Conservation (phyloP, 345 rosid species). For the Rhodamnia argentea region DNA sequence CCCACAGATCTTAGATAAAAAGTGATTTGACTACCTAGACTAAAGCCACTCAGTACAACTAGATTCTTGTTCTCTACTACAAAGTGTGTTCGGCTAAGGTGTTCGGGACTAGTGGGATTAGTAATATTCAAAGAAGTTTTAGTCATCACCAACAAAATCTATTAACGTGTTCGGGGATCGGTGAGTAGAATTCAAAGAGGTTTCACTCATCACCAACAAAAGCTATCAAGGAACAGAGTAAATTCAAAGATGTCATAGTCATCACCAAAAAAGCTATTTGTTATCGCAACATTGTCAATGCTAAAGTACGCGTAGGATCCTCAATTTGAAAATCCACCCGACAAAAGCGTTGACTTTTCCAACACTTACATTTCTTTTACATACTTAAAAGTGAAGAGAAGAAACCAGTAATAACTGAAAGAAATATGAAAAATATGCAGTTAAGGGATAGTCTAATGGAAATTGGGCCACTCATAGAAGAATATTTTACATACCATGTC, state of each 20-base stretch:
- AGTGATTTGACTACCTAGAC: neutral
- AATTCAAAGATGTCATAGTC: neutral
- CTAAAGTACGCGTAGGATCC: neutral
- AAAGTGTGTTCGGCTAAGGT: neutral
- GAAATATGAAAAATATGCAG: neutral
- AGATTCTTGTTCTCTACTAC: neutral
- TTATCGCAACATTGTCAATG: neutral
- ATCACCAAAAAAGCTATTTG: neutral
- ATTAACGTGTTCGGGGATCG: neutral
- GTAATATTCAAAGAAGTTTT: neutral
- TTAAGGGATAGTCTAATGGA: neutral
- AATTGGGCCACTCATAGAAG: neutral
- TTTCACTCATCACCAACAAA: neutral
- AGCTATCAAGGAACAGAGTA: neutral
- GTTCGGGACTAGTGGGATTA: neutral
- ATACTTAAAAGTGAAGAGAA: neutral
- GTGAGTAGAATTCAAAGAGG: neutral
- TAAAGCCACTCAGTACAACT: neutral
- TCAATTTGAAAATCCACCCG: neutral
- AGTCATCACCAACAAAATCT: neutral
- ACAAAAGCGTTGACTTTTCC: neutral
- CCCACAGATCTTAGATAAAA: neutral
- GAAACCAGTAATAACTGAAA: neutral
- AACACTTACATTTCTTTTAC: neutral
- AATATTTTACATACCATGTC: constrained; percentile 53